These are phyloP conservation scores for Macrolepiota fuliginosa DNA, from an alignment of 768 basidiomycete genomes.

Conservation along the genomic window DNA sequence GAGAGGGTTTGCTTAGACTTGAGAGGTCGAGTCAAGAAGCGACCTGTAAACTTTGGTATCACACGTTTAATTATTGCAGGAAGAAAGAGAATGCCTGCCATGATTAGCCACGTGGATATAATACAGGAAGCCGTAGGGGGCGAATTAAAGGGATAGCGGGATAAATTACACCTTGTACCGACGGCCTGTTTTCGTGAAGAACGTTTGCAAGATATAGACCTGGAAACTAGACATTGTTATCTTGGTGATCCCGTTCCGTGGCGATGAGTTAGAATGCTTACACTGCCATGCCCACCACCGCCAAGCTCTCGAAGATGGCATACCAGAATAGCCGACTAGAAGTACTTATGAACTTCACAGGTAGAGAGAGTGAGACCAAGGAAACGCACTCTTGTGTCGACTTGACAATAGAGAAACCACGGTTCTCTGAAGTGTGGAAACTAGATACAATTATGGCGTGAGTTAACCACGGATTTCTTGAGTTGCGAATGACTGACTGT, in stretches of 20 bases:
- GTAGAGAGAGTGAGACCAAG: neutral
- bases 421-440: conserved; percentile 91
- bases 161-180: conserved; percentile 74
- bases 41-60: conserved; percentile 6
- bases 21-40: neutral
- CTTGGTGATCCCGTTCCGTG: conserved; percentile 3
- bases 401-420: conserved; percentile 90
- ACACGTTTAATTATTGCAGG: neutral
- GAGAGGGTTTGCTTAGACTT: neutral
- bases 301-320: conserved; percentile 75
- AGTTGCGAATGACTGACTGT: conserved; percentile 56
- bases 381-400: conserved; percentile 77
- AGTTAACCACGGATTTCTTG: neutral
- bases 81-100: conserved; percentile 7
- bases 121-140: conserved; percentile 7
- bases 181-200: conserved; percentile 93
- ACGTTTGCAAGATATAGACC: conserved; percentile 91
- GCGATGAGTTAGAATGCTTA: conserved; percentile 38
- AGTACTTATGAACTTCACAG: conserved; percentile 7
- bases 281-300: conserved; percentile 84
- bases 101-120: conserved; percentile 8
- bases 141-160: neutral
- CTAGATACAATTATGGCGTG: conserved; percentile 36
- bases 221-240: conserved; percentile 57
- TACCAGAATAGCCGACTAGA: conserved; percentile 91